Percentiles rank a stretch among this genome's conserved stretches.
phyloP scores from a whole-genome alignment of 1,284 basidiomycete genomes.

The Lignosus rhinocerotis region DNA sequence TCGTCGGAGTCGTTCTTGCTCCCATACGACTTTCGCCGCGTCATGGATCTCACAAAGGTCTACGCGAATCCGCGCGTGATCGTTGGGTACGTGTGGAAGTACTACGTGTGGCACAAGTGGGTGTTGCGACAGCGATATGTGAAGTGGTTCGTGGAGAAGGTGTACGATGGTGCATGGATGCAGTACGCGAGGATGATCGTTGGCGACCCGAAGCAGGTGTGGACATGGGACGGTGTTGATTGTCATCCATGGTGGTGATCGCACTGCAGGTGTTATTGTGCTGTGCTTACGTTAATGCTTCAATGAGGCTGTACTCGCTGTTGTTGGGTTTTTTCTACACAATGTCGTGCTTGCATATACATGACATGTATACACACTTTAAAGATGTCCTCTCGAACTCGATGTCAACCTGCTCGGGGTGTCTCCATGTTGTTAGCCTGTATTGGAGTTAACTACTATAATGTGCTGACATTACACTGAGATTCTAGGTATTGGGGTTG shows the following conservation, averaged over 20 bases:
- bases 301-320: too few relatives aligned
- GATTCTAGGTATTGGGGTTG: too few relatives aligned
- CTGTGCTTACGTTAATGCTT: too few relatives aligned
- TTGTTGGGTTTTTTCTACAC: too few relatives aligned
- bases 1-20: constrained; percentile 56
- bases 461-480: too few relatives aligned
- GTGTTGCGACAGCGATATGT: constrained; percentile 44
- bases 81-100: constrained; percentile 39
- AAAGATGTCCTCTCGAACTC: too few relatives aligned
- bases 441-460: too few relatives aligned
- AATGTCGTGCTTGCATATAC: too few relatives aligned
- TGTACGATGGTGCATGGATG: constrained; percentile 43
- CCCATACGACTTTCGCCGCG: constrained; percentile 54
- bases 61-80: constrained; percentile 48
- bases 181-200: constrained; percentile 39
- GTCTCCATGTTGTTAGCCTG: too few relatives aligned
- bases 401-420: too few relatives aligned
- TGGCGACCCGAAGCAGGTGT: constrained; percentile 35
- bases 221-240: constrained; percentile 41
- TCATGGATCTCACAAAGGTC: constrained; percentile 42
- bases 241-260: constrained; percentile 37
- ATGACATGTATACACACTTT: too few relatives aligned
- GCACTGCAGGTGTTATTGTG: too few relatives aligned
- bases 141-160: constrained; percentile 44
- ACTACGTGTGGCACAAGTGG: constrained; percentile 49